Percentiles rank a stretch among this genome's conserved stretches.
Conservation (phyloP, 768 basidiomycete genomes). For the Tephrocybe sp. region DNA sequence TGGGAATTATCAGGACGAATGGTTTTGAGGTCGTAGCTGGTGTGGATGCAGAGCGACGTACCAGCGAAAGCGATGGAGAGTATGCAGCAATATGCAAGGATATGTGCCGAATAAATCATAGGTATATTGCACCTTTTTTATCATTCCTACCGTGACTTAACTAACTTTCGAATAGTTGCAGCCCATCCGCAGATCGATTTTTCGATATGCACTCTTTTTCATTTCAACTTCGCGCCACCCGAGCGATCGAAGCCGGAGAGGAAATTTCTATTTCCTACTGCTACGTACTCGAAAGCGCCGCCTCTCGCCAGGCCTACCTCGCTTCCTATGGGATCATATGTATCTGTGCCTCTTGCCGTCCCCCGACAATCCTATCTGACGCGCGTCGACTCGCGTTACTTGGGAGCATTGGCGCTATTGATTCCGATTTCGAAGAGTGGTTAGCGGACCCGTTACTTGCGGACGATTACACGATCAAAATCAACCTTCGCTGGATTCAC, state of each 20-base stretch:
- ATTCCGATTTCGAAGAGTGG: constrained; percentile 14
- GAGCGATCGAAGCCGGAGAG: constrained; percentile 26
- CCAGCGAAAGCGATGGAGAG: constrained; percentile 5
- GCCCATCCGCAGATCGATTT: constrained; percentile 22
- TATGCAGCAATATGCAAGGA: constrained; percentile 26
- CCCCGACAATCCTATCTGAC: constrained; percentile 21
- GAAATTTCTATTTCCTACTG: constrained; percentile 30
- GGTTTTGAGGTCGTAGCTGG: constrained; percentile 21
- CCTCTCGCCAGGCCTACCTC: constrained; percentile 23
- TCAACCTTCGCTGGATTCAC: constrained; percentile 16
- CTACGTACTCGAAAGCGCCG: constrained; percentile 13
- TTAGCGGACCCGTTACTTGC: constrained; percentile 12
- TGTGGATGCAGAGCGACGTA: constrained; percentile 16
- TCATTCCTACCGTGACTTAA: background rate
- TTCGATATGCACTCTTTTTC: constrained; percentile 30
- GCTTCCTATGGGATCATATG: constrained; percentile 27
- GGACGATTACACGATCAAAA: constrained; percentile 18
- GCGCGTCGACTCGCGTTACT: constrained; percentile 17
- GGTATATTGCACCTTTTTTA: constrained; percentile 16
- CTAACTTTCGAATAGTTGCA: constrained; percentile 21
- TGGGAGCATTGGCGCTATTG: constrained; percentile 12
- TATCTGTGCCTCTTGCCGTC: constrained; percentile 21
- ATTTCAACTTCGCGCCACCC: constrained; percentile 23
- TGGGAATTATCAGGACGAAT: constrained; percentile 33
- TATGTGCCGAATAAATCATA: constrained; percentile 36